Base-by-base conservation (phyloP, 31 red algal species). In the Endocladia muricata region DNA sequence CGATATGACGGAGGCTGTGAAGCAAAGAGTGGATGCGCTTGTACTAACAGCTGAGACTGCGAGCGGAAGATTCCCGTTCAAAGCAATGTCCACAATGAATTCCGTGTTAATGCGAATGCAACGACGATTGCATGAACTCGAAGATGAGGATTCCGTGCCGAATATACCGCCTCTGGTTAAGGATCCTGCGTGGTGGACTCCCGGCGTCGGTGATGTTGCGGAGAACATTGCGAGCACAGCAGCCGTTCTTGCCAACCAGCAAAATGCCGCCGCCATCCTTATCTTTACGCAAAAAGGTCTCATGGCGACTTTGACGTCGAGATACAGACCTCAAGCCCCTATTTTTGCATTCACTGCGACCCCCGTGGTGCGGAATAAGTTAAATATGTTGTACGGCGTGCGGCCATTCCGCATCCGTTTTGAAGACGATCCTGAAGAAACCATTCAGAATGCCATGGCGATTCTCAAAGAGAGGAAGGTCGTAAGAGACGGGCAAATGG, bases 281-380 rank as follows among this genome's bases (percentile, higher is more conserved):
- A 83, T 92, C n/a, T 99, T 99, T 54, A 99, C 96, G 26, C 96
- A 99, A 70, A 94, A 94, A 41, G 96, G 96, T 1, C 76, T 99
- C 15, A 99, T 95, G 92, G 92, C 96, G 0, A 79, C 89, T 38
- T 77, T 99, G 25, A 90, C 91, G 38, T 90, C 88, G 17, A 70
- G 90, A 11, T 91, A 76, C 60, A 82, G 96, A 56, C 96, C 96
- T 1, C 59, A 73, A 37, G 82, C 80, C 39, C 96, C 96, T 36
- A 92, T 99, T 21, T 96, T 86, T 48, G 96, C 96, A 21, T 99
- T 99, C 76, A 96, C 96, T 1, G 73, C 84, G 28, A 95, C 92
- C 35, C 88, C 92, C 15, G 89, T 84, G 44, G 86, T 88, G 22
- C 75, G 96, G 2, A 96, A 99, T 70, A 94, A 91, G 77, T 33